Evolutionary conservation across 371 early-diverging fungal species (phyloP), one percentile per base, ranked within the genome.

Genomic region (Thermomucor indicae-seudaticae): DNA sequence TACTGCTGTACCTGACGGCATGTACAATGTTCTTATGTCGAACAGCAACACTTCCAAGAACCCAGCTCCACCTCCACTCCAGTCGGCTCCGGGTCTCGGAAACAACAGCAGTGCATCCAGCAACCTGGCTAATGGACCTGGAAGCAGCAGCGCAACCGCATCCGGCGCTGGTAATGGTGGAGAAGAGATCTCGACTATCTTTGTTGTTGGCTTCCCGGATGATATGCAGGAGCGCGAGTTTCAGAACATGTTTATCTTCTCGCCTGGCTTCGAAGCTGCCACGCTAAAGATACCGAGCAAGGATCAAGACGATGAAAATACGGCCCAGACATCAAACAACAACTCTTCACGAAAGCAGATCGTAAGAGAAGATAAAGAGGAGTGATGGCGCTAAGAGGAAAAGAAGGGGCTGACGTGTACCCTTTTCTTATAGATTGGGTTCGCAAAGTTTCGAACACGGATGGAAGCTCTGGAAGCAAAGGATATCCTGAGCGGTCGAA

Each of bases 161-260:
- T 40, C 45, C 60, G 37, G 59, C 81, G n/a, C n/a, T n/a, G n/a
- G n/a, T n/a, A n/a, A n/a, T n/a, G n/a, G n/a, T n/a, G 43, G 29
- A 27, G 82, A 82, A 55, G 82, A 82, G 58, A 78, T 96, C 49
- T 88, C 92, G 19, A 94, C 95, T 35, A 92, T 96, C 56, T 96
- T 95, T 78, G 94, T 96, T 3, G 92, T 93, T 28, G 96, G 96
- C 14, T 93, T 96, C 53, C 96, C 96, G 32, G 93, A 94, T 35
- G 95, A 96, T 64, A 91, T 95, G 86, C 82, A 79, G 58, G 96
- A 96, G 63, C 77, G 96, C 48, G 96, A 96, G 72, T 94, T 96
- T 59, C 92, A 92, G 52, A 94, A 92, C 74, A 92, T 94, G 93
- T 96, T 96, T 67, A 88, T 85, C 25, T 95, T 96, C 60, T 87